Evolutionary conservation across 345 rosid species (phyloP), one percentile per base, ranked within the genome.

Genomic region (Hevea brasiliensis): DNA sequence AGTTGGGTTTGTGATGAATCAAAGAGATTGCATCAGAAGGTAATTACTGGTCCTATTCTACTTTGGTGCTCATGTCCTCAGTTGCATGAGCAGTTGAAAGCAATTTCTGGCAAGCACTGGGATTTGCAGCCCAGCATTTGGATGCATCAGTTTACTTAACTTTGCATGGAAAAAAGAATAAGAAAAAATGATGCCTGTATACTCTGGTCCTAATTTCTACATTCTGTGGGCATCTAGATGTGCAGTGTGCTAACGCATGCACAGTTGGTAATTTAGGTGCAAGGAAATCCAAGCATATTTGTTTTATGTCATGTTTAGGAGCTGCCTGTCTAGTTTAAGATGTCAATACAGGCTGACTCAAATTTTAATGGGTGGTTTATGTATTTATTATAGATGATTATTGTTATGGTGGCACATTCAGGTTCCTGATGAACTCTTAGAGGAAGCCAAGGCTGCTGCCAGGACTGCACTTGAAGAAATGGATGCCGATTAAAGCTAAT

Each of bases 1-100:
- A 95, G 98, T 64, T 95, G 99, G 98, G 89, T 90, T 56, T 94
- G 98, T 54, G 97, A 92, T 10, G 98, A 95, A 69, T 94, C 98
- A 7, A 94, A 92, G 72, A 87, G 85, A 48, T 89, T 75, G 82
- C 98, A 90, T 71, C 87, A 88, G 79, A 94, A 94, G 98, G 98
- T 90, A 82, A 59, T 68, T 4, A 76, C 40, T 21, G 21, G 35
- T 45, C 6, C 29, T 45, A 20, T 37, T 57, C 56, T 15, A 50
- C 51, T 20, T 35, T 20, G 47, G 1, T 58, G 8, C 41, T 64
- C 37, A 24, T n/a, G 8, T 17, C 5, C n/a, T n/a, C n/a, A n/a
- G n/a, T n/a, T n/a, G n/a, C n/a, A n/a, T n/a, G n/a, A 20, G n/a
- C 55, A 35, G 59, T 69, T 21, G 18, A 57, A 54, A 57, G 62